Base-by-base conservation (phyloP, 1,284 basidiomycete species). In the Ustilago hordei region DNA sequence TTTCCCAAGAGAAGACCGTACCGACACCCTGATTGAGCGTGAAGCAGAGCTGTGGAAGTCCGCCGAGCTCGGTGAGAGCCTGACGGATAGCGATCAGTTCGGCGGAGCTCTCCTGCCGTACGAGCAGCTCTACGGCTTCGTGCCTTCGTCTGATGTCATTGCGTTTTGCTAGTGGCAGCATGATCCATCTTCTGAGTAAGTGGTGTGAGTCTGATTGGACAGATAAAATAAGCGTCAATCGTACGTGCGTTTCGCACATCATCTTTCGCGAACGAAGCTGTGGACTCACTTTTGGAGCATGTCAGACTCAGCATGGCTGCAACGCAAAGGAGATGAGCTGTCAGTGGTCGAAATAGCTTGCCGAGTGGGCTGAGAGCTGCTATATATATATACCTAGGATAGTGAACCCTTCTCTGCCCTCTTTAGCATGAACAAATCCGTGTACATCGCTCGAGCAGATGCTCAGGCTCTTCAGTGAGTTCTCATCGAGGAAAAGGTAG, bases 401-500 rank as follows among this genome's bases (percentile, higher is more conserved):
- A 4, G 74, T 68, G 48, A 69, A 72, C 3, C 74, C 74, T 39
- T 76, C 62, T 19, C 69, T 58, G 15, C 63, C 65, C 4, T 28
- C 59, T 45, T 64, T 65, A 7, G 74, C 69, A 17, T 76, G 74
- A 5, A 76, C 69, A 13, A 72, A 76, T 7, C 58, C 69, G 17
- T 76, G 74, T 2, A 55, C 50, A 32, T 76, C 74, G 34, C 41
- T 69, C 2, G 74, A 64, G 54, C 62, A 68, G 60, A 76, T 65
- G 53, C 65, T 68, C 28, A 76, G 65, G 60, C 74, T 70, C 36
- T 64, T 64, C 34, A 76, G 58, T 11, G 74, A 69, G 31, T 76
- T 67, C 11, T 76, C 74, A 36, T 76, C 74, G 38, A 76, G n/a
- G 52, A 71, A 76, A 17, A 76, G 54, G 34, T 64, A 71, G 52